Percentiles rank a stretch among this genome's conserved stretches.
These are phyloP conservation scores for Aspergillus latus DNA, from an alignment of 2,329 filamentous ascomycete species.

Conservation along the genomic window DNA sequence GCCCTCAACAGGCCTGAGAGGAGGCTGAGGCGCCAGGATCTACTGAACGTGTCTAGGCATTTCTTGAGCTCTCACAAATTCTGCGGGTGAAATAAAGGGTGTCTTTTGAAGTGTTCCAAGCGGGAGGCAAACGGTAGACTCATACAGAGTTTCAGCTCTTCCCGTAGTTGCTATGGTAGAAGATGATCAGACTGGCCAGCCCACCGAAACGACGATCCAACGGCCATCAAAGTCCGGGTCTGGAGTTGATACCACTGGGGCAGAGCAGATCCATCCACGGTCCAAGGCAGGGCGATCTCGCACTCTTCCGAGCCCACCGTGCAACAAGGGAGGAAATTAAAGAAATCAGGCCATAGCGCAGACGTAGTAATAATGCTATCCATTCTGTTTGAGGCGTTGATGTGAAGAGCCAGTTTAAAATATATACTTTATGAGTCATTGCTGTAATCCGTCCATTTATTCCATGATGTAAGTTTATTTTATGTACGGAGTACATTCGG, in stretches of 20 bases:
- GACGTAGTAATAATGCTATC: background rate
- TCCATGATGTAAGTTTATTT: too few relatives aligned
- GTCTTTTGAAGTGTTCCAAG: background rate
- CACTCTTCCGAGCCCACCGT: constrained; percentile 4
- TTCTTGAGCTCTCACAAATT: background rate
- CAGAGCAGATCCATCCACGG: background rate
- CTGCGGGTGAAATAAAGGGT: background rate
- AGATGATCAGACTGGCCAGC: background rate
- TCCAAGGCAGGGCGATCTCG: constrained; percentile 1
- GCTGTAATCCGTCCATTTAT: background rate
- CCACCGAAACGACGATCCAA: constrained; percentile 3
- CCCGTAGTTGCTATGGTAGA: background rate
- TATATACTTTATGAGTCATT: background rate
- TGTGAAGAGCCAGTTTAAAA: background rate
- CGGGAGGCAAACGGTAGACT: background rate
- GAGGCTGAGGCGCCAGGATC: constrained; percentile 8
- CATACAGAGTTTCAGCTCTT: background rate
- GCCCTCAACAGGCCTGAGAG: background rate
- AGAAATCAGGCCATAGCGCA: background rate
- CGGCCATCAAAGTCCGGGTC: background rate
- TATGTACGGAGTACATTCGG: background rate
- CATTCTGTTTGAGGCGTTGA: background rate
- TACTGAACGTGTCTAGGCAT: background rate
- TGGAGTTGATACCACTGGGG: background rate
- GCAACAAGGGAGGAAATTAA: constrained; percentile 2